A percentile compares a stretch with the other conserved stretches of the same genome.
These are phyloP conservation scores for Leucogyrophana mollusca DNA, from an alignment of 768 basidiomycete genomes.

Conservation along the genomic window DNA sequence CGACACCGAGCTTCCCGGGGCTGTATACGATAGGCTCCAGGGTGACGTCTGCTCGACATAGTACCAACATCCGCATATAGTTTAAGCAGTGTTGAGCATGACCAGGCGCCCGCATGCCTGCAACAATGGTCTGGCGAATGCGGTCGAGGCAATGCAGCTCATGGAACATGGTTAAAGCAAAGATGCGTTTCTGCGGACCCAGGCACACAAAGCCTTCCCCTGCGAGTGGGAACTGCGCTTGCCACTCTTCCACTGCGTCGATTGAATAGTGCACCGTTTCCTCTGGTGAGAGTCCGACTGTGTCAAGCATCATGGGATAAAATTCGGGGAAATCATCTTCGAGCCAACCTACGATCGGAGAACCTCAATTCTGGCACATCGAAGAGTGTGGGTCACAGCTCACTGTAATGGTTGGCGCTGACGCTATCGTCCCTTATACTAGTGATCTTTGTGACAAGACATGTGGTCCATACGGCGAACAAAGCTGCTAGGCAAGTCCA, in stretches of 20 bases:
- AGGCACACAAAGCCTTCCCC: conserved; percentile 23
- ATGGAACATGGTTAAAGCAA: conserved; percentile 37
- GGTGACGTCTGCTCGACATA: conserved; percentile 48
- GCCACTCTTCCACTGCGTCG: conserved; percentile 19
- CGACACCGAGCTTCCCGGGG: conserved; percentile 11
- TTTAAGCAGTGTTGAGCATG: conserved; percentile 46
- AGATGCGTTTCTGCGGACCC: conserved; percentile 27
- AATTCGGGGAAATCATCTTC: conserved; percentile 26
- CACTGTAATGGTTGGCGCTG: no score
- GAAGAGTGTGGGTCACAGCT: no score
- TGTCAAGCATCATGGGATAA: conserved; percentile 21
- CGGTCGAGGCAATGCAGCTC: conserved; percentile 36
- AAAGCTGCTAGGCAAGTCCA: neutral
- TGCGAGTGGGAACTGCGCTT: conserved; percentile 18
- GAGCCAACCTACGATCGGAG: conserved; percentile 16
- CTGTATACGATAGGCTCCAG: conserved; percentile 38
- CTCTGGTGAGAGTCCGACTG: conserved; percentile 23
- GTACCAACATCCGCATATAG: conserved; percentile 43
- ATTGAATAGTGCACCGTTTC: conserved; percentile 25
- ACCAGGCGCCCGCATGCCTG: conserved; percentile 25
- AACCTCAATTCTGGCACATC: no score
- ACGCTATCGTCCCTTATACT: conserved; percentile 3
- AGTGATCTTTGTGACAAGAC: neutral
- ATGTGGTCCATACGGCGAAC: neutral
- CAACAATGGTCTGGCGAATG: conserved; percentile 23